Percentiles rank a stretch among this genome's conserved stretches.
Evolutionary conservation across 352 stramenopile genomes (phyloP).

Genomic region (Chrysophaeum taylorii): DNA sequence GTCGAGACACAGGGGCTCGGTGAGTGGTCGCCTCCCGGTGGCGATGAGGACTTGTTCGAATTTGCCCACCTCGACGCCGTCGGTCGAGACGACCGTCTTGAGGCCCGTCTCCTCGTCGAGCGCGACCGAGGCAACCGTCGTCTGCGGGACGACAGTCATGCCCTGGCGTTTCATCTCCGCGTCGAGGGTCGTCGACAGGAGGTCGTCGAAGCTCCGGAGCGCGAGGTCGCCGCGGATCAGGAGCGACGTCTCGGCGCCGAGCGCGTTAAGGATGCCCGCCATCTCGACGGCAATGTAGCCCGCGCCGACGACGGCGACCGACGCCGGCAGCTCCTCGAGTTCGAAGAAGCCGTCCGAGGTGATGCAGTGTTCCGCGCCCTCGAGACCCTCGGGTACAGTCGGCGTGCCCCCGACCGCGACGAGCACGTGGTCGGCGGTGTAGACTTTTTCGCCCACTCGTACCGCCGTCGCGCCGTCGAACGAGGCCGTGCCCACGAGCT

Average conservation of each 20-base stretch:
- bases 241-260: constrained; percentile 72
- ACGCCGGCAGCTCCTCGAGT: constrained; percentile 72
- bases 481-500: constrained; percentile 68
- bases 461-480: constrained; percentile 67
- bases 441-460: constrained; percentile 55
- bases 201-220: constrained; percentile 47
- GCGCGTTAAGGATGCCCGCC: constrained; percentile 80
- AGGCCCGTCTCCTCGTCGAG: constrained; percentile 39
- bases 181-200: constrained; percentile 39
- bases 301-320: constrained; percentile 86
- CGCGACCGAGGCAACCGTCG: neutral
- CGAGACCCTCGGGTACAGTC: constrained; percentile 46
- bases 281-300: constrained; percentile 98
- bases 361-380: constrained; percentile 79
- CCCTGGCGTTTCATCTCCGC: constrained; percentile 44
- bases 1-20: constrained; percentile 65
- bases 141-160: constrained; percentile 25
- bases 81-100: constrained; percentile 34
- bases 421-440: constrained; percentile 77
- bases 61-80: constrained; percentile 45
- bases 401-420: constrained; percentile 83
- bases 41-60: constrained; percentile 77
- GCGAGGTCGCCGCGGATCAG: constrained; percentile 48
- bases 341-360: constrained; percentile 93
- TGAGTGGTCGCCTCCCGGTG: constrained; percentile 70